Base-by-base conservation (phyloP, 495 filamentous ascomycete genomes). In the Penicillium taxi region DNA sequence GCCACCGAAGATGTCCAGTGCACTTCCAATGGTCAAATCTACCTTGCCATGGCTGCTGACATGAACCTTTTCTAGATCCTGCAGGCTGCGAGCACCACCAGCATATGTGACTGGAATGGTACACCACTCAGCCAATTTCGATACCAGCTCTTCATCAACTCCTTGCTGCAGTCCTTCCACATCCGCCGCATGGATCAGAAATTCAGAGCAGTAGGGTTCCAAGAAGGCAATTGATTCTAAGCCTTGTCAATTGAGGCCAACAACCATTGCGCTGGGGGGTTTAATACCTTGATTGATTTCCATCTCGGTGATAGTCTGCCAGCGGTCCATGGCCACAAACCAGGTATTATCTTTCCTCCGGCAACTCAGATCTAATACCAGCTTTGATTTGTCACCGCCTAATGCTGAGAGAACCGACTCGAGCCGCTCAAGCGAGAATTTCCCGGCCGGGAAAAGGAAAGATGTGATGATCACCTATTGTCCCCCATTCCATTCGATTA, bases 141-240 rank as follows among this genome's bases (percentile, higher is more conserved):
- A 60, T 0, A 98, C 88, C 2, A 98, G 65, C 33, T 82, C 72
- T 49, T 90, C 81, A 47, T 98, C 93, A 33, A 98, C 82, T 18
- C 91, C 91, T 33, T 70, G 69, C 55, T 96, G 93, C 31, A 96
- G 65, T 6, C 91, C 91, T 55, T 96, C 91, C 37, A 90, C 87
- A 55, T 98, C 91, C n/a, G 93, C 91, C n/a, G 91, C 91, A 51
- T 98, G 93, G 50, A 98, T 86, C 32, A 98, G 69, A 58, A 98
- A 96, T 52, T 98, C 93, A 26, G 82, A 86, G 65, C 91, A 96
- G 56, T 86, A 90, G 8, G 81, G 82, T 51, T 94, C 88, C 6
- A 96, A 68, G 9, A 75, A 55, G 12, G 72, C 70, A 35, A 98
- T 94, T 2, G 80, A 82, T 56, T 81, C 88, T 93, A 43, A 6